Evolutionary conservation across 2,329 filamentous ascomycete species (phyloP).

Genomic region (Pseudocercospora macadamiae): DNA sequence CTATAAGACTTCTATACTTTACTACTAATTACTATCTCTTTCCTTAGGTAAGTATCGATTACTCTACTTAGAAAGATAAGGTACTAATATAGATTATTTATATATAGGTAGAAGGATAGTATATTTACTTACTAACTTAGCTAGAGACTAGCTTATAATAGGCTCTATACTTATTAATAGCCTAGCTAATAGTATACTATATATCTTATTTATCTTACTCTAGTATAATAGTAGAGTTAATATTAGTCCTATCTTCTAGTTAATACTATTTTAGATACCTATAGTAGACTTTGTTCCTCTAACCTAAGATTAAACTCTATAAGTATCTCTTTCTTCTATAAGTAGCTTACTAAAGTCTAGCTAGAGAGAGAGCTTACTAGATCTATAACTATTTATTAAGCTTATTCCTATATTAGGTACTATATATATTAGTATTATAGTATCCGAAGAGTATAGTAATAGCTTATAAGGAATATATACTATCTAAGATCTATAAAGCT

Average conservation of each 20-base stretch:
- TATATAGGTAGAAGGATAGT: not conserved
- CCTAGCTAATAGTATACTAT: not conserved
- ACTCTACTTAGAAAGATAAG: not conserved
- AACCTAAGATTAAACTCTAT: not conserved
- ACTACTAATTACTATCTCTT: not conserved
- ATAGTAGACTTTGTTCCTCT: not conserved
- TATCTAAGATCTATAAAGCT: not conserved
- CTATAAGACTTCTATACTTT: not conserved
- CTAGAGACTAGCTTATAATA: not conserved
- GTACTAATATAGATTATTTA: not conserved
- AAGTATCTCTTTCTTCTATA: not conserved
- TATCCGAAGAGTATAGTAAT: not conserved
- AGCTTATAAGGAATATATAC: not conserved
- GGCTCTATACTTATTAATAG: not conserved
- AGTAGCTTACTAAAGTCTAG: not conserved
- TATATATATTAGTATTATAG: not conserved
- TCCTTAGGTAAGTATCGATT: not conserved
- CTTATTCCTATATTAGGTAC: not conserved
- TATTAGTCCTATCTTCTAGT: not conserved
- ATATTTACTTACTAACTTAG: not conserved
- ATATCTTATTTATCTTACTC: not conserved
- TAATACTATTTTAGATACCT: not conserved
- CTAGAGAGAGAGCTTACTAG: not conserved
- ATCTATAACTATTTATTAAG: not conserved
- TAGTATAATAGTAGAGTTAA: not conserved